Percentiles rank a stretch among this genome's conserved stretches.
phyloP scores from a whole-genome alignment of 2,329 filamentous ascomycete genomes.

The Apiospora arundinis region DNA sequence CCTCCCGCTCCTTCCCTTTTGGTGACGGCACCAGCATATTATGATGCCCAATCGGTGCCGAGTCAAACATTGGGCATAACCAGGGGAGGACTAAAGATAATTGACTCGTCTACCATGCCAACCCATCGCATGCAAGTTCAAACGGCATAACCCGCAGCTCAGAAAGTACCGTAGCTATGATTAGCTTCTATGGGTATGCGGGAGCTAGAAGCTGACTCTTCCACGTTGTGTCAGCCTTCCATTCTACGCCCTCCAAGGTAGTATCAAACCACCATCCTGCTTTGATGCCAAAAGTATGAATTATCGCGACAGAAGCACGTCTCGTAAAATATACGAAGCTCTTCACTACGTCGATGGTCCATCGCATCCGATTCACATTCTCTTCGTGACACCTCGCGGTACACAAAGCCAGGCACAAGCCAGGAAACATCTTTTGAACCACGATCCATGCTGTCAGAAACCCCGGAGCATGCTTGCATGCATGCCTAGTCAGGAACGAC shows the following conservation, averaged over 20 bases:
- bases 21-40: neutral
- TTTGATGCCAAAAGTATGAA: neutral
- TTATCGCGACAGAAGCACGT: neutral
- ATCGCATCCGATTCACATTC: neutral
- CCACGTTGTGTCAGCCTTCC: neutral
- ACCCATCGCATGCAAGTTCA: neutral
- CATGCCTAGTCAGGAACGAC: conserved; percentile 2
- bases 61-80: neutral
- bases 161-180: neutral
- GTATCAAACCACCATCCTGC: neutral
- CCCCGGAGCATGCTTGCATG: neutral
- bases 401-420: neutral
- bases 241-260: conserved; percentile 2
- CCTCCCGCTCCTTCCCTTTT: neutral
- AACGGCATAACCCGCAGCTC: neutral
- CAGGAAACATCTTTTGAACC: neutral
- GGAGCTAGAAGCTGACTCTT: conserved; percentile 1
- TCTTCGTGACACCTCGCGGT: neutral
- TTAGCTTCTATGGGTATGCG: neutral
- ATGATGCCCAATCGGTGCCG: neutral
- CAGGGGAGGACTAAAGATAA: neutral
- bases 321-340: conserved; percentile 3
- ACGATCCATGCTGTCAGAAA: conserved; percentile 7
- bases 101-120: conserved; percentile 1
- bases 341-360: neutral